phyloP scores from a whole-genome alignment of 345 rosid genomes.

The Eutrema yunnanense region DNA sequence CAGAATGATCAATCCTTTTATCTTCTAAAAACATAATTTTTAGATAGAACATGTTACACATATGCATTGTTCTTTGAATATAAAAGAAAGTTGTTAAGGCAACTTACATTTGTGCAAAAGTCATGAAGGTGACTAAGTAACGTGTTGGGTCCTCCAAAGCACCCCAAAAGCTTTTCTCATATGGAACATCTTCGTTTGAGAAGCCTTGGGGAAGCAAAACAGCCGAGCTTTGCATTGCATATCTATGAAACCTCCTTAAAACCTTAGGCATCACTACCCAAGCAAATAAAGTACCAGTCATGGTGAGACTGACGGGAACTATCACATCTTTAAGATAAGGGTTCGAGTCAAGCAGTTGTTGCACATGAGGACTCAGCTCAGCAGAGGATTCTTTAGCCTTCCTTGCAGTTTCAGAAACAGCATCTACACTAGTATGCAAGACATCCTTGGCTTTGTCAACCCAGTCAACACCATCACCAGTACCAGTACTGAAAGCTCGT shows the following conservation, averaged over 20 bases:
- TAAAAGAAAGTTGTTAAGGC: neutral
- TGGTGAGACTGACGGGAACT: slow-evolving; percentile 52
- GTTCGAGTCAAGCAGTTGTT: slow-evolving; percentile 54
- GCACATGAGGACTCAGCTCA: slow-evolving; percentile 52
- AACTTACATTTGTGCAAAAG: slow-evolving; percentile 75
- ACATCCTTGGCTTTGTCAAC: slow-evolving; percentile 50
- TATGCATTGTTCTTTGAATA: neutral
- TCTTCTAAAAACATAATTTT: neutral
- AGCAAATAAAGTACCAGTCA: slow-evolving; percentile 57
- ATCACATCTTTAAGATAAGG: slow-evolving; percentile 60
- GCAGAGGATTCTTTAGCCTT: slow-evolving; percentile 59
- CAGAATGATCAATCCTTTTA: neutral
- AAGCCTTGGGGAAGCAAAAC: slow-evolving; percentile 42
- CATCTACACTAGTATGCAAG: slow-evolving; percentile 44
- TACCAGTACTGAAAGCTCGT: slow-evolving; percentile 44
- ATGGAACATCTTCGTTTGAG: slow-evolving; percentile 42
- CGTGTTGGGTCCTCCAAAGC: slow-evolving; percentile 90
- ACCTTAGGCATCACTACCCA: slow-evolving; percentile 87
- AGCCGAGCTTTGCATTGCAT: slow-evolving; percentile 45
- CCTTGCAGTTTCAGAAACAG: slow-evolving; percentile 38
- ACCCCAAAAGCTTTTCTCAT: slow-evolving; percentile 81
- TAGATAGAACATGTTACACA: neutral
- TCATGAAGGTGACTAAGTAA: slow-evolving; percentile 70
- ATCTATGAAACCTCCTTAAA: slow-evolving; percentile 68
- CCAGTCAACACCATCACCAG: slow-evolving; percentile 48